phyloP scores from a whole-genome alignment of 345 rosid genomes.

The Pseudoturritis turrita region DNA sequence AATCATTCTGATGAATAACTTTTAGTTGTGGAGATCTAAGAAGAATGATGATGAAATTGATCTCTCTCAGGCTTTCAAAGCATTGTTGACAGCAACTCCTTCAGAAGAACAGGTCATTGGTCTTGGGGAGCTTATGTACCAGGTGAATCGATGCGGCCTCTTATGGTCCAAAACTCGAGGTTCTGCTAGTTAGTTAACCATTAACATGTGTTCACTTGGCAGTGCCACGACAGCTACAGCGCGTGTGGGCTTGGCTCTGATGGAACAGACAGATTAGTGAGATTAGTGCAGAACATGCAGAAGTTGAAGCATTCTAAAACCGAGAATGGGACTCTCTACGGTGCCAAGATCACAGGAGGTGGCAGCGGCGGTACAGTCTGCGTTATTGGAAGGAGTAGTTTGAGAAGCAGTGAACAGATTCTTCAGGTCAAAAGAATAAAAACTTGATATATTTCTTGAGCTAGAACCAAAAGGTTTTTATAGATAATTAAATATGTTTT shows the following conservation, averaged over 20 bases:
- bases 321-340: conserved; percentile 65
- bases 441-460: conserved; percentile 1
- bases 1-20: too few relatives aligned
- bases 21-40: not conserved
- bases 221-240: conserved; percentile 90
- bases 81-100: conserved; percentile 60
- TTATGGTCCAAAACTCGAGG: not conserved
- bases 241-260: conserved; percentile 85
- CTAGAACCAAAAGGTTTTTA: not conserved
- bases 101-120: conserved; percentile 84
- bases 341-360: conserved; percentile 94
- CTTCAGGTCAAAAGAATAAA: conserved; percentile 52
- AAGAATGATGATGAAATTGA: not conserved
- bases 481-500: not conserved
- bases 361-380: conserved; percentile 96
- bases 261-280: conserved; percentile 77
- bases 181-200: not conserved
- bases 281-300: conserved; percentile 75
- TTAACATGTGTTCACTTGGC: not conserved
- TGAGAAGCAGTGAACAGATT: conserved; percentile 76
- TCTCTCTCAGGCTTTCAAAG: conserved; percentile 69
- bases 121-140: conserved; percentile 86
- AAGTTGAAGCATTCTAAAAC: conserved; percentile 37
- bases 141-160: conserved; percentile 37
- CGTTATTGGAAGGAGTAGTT: conserved; percentile 57